Conservation (phyloP, 164 flowering plant genomes). For the Akebia trifoliata region DNA sequence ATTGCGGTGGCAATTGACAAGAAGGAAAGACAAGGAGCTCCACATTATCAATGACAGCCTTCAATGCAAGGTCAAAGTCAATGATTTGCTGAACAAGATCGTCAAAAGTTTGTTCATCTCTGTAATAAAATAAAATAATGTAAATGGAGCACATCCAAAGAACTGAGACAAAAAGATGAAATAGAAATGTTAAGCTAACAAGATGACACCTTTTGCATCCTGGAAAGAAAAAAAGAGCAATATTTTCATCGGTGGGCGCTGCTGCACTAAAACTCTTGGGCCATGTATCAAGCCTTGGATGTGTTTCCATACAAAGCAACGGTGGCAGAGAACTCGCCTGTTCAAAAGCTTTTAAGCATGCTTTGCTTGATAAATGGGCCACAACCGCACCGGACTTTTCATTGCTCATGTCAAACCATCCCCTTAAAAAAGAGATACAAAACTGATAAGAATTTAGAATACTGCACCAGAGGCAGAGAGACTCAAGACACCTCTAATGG, state of each 20-base stretch:
- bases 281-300: conserved; percentile 41
- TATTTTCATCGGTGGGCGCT: conserved; percentile 39
- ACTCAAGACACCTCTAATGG: background rate
- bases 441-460: background rate
- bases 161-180: background rate
- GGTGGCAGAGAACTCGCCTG: conserved; percentile 32
- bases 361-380: conserved; percentile 53
- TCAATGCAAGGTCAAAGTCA: conserved; percentile 19
- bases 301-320: conserved; percentile 21
- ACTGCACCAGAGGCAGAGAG: background rate
- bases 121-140: background rate
- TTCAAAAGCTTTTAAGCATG: conserved; percentile 31
- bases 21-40: conserved; percentile 35
- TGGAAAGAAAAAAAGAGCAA: conserved; percentile 60
- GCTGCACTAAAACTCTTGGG: conserved; percentile 34
- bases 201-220: conserved; percentile 30
- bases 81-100: conserved; percentile 19
- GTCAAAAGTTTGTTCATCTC: conserved; percentile 15
- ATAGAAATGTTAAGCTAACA: background rate
- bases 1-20: conserved; percentile 20
- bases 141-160: background rate
- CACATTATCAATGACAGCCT: conserved; percentile 12
- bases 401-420: conserved; percentile 26
- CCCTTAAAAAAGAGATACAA: conserved; percentile 28
- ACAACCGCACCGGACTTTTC: conserved; percentile 12